These are phyloP conservation scores for Diplodia corticola DNA, from an alignment of 2,329 filamentous ascomycete species.

Conservation along the genomic window DNA sequence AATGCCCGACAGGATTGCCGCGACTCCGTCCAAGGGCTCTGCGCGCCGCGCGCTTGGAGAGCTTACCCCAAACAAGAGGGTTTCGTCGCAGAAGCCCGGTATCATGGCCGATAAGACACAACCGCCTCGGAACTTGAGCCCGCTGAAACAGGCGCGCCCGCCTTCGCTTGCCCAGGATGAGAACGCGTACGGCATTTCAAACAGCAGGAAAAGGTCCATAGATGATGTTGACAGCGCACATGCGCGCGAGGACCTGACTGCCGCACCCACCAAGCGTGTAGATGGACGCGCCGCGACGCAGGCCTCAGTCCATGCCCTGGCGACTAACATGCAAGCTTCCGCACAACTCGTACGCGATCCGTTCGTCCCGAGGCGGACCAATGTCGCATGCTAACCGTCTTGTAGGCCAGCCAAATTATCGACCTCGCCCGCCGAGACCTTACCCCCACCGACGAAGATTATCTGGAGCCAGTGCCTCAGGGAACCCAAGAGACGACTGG, in stretches of 20 bases:
- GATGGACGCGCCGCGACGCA: constrained; percentile 1
- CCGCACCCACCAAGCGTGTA: constrained; percentile 2
- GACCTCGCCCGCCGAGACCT: constrained; percentile 33
- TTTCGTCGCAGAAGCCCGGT: constrained; percentile 23
- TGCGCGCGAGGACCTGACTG: constrained; percentile 26
- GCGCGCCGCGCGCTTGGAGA: constrained; percentile 40
- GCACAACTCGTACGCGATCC: neutral
- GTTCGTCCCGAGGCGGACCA: too few relatives aligned
- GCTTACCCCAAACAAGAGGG: constrained; percentile 33
- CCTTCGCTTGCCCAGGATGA: constrained; percentile 34
- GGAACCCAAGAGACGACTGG: constrained; percentile 32
- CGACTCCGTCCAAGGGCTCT: constrained; percentile 34
- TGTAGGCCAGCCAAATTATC: constrained; percentile 8
- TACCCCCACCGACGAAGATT: constrained; percentile 37
- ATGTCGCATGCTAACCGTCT: neutral
- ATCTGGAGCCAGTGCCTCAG: constrained; percentile 31
- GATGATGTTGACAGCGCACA: constrained; percentile 36
- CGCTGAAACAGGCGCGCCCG: constrained; percentile 37
- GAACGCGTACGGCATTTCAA: constrained; percentile 27
- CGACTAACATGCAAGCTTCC: neutral
- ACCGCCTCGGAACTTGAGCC: constrained; percentile 33
- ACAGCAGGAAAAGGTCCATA: constrained; percentile 38
- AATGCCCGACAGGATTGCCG: constrained; percentile 22
- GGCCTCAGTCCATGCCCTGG: neutral
- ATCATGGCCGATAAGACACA: constrained; percentile 36